These are phyloP conservation scores for Daldinia childiae DNA, from an alignment of 495 filamentous ascomycete genomes.

Conservation along the genomic window DNA sequence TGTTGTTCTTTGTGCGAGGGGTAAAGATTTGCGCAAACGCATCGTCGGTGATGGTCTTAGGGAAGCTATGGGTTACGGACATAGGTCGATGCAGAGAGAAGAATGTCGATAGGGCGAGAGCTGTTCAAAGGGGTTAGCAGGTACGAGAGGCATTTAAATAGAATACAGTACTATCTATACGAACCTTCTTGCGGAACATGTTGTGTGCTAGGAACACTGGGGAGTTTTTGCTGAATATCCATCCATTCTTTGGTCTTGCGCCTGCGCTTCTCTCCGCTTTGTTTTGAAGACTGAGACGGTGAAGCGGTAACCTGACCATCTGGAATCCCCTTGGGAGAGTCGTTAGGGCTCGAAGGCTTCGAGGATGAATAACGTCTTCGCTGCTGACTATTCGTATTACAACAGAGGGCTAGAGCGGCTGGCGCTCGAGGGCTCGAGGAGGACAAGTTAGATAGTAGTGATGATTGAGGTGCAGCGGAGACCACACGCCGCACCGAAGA, in stretches of 20 bases:
- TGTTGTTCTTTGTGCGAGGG: constrained; percentile 59
- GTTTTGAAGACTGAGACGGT: constrained; percentile 50
- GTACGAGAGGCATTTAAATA: neutral
- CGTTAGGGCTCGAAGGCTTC: constrained; percentile 64
- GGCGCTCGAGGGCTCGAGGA: constrained; percentile 50
- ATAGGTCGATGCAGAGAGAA: constrained; percentile 97
- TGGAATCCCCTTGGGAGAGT: constrained; percentile 58
- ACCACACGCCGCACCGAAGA: constrained; percentile 61
- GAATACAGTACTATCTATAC: constrained; percentile 24
- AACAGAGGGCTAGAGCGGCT: constrained; percentile 49
- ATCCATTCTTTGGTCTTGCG: constrained; percentile 53
- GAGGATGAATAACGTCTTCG: constrained; percentile 63
- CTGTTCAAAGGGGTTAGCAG: constrained; percentile 56
- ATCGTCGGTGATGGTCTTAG: constrained; percentile 72
- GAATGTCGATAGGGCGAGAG: constrained; percentile 87
- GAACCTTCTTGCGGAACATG: constrained; percentile 78
- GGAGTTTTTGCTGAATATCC: constrained; percentile 62
- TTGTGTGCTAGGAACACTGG: constrained; percentile 85
- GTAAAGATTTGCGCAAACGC: constrained; percentile 85
- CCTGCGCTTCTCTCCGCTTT: constrained; percentile 58
- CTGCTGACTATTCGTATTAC: constrained; percentile 53
- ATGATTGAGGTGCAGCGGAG: constrained; percentile 53
- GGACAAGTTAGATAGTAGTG: constrained; percentile 52
- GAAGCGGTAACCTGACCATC: constrained; percentile 54
- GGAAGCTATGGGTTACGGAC: constrained; percentile 82